A percentile compares a stretch with the other conserved stretches of the same genome.
These are phyloP conservation scores for Tulasnella sp. DNA, from an alignment of 768 basidiomycete genomes.

Conservation along the genomic window DNA sequence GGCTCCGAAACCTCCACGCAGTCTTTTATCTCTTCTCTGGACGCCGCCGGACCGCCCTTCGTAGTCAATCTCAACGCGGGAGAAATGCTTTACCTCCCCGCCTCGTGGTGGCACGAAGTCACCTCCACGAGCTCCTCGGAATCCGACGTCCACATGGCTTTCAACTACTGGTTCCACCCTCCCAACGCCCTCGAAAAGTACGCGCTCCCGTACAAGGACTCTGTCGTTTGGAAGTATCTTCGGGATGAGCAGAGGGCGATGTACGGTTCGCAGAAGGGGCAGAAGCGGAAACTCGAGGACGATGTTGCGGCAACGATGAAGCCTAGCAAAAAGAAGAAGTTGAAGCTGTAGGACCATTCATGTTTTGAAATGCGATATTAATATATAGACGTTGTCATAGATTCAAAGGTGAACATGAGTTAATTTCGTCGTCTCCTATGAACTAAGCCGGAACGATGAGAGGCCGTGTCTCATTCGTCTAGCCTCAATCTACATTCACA, in stretches of 20 bases:
- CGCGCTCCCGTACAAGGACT: background rate
- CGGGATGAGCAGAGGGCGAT: background rate
- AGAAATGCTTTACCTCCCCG: constrained; percentile 5
- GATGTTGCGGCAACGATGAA: background rate
- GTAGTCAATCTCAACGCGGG: background rate
- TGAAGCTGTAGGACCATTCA: background rate
- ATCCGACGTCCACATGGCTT: constrained; percentile 1
- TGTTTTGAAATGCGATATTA: too few relatives aligned
- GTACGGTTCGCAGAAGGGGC: background rate
- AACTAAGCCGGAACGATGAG: too few relatives aligned
- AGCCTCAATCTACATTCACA: too few relatives aligned
- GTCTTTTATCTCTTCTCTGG: too few relatives aligned
- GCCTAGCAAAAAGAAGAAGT: background rate
- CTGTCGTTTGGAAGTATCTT: background rate
- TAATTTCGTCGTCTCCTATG: too few relatives aligned
- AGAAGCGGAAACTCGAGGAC: background rate
- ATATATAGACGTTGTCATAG: too few relatives aligned
- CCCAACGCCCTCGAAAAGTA: background rate
- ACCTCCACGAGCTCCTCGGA: background rate
- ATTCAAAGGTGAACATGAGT: too few relatives aligned
- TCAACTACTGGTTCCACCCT: constrained; percentile 8
- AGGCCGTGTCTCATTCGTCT: too few relatives aligned
- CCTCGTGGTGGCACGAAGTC: constrained; percentile 11
- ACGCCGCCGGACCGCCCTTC: background rate
- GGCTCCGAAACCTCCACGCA: too few relatives aligned